These are phyloP conservation scores for Ramularia collo-cygni DNA, from an alignment of 2,329 filamentous ascomycete genomes.

Conservation along the genomic window DNA sequence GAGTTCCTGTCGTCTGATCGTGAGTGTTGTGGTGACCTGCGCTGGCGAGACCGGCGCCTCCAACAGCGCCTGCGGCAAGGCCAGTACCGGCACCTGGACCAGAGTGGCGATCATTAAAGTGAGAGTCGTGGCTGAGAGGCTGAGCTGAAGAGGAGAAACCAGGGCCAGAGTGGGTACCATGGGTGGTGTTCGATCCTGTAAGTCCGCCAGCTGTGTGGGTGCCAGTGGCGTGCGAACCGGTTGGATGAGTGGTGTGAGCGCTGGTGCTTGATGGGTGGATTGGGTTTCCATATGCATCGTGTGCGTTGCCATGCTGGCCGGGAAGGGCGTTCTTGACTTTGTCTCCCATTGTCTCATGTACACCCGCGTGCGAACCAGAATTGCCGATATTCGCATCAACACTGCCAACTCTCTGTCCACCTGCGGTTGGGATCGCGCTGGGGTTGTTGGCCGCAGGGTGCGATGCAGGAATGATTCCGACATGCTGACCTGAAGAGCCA, in stretches of 20 bases:
- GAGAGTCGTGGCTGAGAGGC: slow-evolving; percentile 11
- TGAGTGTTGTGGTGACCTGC: slow-evolving; percentile 5
- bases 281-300: slow-evolving; percentile 8
- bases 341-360: slow-evolving; percentile 6
- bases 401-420: slow-evolving; percentile 19
- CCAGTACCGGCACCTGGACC: slow-evolving; percentile 7
- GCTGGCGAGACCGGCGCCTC: slow-evolving; percentile 8
- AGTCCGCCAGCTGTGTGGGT: slow-evolving; percentile 4
- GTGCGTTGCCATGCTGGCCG: slow-evolving; percentile 8
- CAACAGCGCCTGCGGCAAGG: slow-evolving; percentile 5
- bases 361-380: slow-evolving; percentile 6
- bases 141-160: slow-evolving; percentile 6
- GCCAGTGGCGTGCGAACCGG: slow-evolving; percentile 1
- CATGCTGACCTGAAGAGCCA: slow-evolving; percentile 1
- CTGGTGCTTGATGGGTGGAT: slow-evolving; percentile 3
- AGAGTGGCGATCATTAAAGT: slow-evolving; percentile 10
- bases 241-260: not conserved
- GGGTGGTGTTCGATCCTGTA: slow-evolving; percentile 3
- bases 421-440: slow-evolving; percentile 25
- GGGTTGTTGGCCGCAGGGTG: slow-evolving; percentile 18
- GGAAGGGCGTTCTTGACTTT: slow-evolving; percentile 6
- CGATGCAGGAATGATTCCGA: slow-evolving; percentile 11
- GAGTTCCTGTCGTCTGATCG: slow-evolving; percentile 1
- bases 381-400: slow-evolving; percentile 4
- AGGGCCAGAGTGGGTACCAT: slow-evolving; percentile 2